Percentiles rank a stretch among this genome's conserved stretches.
Evolutionary conservation across 192 early-diverging fungal genomes (phyloP).

Genomic region (Backusella westeae): DNA sequence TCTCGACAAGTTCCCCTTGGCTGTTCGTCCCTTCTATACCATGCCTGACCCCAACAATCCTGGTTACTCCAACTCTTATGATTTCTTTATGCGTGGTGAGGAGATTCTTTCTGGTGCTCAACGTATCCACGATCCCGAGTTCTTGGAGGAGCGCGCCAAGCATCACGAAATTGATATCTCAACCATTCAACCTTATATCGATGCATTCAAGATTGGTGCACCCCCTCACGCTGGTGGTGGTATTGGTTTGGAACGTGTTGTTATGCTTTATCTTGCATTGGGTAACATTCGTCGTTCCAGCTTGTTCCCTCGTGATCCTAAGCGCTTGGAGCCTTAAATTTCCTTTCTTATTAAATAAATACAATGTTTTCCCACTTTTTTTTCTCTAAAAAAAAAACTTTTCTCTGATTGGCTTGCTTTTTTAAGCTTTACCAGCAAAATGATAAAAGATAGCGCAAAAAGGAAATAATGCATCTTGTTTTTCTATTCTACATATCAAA

Average conservation of each 20-base stretch:
- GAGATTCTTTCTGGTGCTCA: conserved; percentile 99
- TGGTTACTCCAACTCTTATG: conserved; percentile 98
- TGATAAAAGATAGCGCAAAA: neutral
- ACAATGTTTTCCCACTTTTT: neutral
- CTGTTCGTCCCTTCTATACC: conserved; percentile 97
- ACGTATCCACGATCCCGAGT: conserved; percentile 90
- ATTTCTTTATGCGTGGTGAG: conserved; percentile 99
- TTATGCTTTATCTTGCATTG: conserved; percentile 95
- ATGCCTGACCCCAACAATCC: conserved; percentile 92
- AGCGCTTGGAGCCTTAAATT: conserved; percentile 82
- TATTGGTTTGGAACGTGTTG: conserved; percentile 93
- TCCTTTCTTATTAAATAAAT: neutral
- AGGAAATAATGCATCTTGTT: conserved; percentile 5
- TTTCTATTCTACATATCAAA: neutral
- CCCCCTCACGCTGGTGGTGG: conserved; percentile 98
- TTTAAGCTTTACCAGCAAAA: neutral
- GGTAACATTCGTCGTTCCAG: conserved; percentile 91
- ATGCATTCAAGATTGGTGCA: conserved; percentile 94
- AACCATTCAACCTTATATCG: conserved; percentile 90
- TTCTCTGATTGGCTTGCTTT: neutral
- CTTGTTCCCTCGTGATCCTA: conserved; percentile 98
- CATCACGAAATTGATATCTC: conserved; percentile 72
- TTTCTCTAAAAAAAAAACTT: neutral
- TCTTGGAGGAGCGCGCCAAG: conserved; percentile 75
- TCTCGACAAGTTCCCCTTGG: conserved; percentile 98